These are phyloP conservation scores for Didymella pinodella DNA, from an alignment of 2,329 filamentous ascomycete species.

Conservation along the genomic window DNA sequence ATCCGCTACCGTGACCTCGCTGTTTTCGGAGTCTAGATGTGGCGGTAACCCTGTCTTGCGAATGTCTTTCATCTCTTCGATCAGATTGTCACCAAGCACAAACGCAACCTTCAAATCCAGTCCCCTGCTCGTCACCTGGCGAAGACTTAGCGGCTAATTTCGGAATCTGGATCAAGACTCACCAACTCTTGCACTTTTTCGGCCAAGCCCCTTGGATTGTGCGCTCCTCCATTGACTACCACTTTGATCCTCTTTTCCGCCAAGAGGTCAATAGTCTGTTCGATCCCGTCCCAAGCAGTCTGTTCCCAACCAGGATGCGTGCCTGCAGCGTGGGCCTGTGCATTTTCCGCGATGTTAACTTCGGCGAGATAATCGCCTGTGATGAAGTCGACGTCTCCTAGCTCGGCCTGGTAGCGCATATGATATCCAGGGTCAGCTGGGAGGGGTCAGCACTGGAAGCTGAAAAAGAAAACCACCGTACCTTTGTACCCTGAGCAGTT, in stretches of 20 bases:
- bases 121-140: conserved; percentile 46
- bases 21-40: conserved; percentile 55
- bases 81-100: conserved; percentile 57
- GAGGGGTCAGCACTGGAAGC: conserved; percentile 8
- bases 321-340: conserved; percentile 51
- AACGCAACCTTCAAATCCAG: conserved; percentile 56
- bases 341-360: conserved; percentile 58
- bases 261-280: conserved; percentile 57
- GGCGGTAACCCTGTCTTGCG: conserved; percentile 48
- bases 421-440: conserved; percentile 51
- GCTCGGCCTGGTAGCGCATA: conserved; percentile 46
- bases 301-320: conserved; percentile 56
- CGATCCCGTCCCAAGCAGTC: conserved; percentile 60
- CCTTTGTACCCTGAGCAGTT: conserved; percentile 52
- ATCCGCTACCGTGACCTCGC: conserved; percentile 45
- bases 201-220: conserved; percentile 63
- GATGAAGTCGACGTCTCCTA: conserved; percentile 52
- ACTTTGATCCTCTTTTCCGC: conserved; percentile 62
- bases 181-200: conserved; percentile 55
- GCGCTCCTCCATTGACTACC: conserved; percentile 64
- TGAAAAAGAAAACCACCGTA: neutral
- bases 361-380: conserved; percentile 55
- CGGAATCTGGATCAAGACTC: neutral
- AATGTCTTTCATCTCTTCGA: conserved; percentile 43
- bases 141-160: neutral